Evolutionary conservation across 1,139 yeast species (phyloP), one percentile per base, ranked within the genome.

Genomic region (Keqinozyma sinolaborantium): DNA sequence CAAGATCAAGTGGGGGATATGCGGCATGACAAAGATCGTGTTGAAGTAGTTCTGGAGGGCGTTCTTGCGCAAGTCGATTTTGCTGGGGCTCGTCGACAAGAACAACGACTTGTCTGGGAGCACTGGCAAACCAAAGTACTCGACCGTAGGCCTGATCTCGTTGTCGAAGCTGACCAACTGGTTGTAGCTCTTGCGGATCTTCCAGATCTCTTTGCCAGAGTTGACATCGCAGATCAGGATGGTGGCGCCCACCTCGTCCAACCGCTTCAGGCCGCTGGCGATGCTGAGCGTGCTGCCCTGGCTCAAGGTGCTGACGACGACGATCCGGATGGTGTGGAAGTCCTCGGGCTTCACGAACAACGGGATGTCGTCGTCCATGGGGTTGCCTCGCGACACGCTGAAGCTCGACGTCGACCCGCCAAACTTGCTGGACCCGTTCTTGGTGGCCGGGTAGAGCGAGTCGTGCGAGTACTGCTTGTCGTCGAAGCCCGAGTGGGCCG

Each of bases 341-440:
- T 81, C 86, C 16, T 71, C 76, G 2, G 94, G 88, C 43, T 78
- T 77, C 21, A 82, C 73, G 45, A 80, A 77, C 24, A 82, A 55
- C 6, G 28, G 28, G 9, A 30, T 41, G 9, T 40, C 47, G 15
- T 44, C 48, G 7, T 37, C 44, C 16, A 16, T 14, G 2, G 24
- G 28, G 4, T 21, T 26, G 9, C 21, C 21, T 26, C 31, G 28
- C 14, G 32, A 34, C 11, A 35, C 39, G 32, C 34, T 36, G 14
- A 30, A 27, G 14, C 30, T 32, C 21, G 21, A 18, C 9, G 21
- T 7, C 7, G 21, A 18, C 10, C 21, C 21, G 10, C 21, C 21
- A 10, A 18, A 18, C 21, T 18, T 18, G 9, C 9, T 7, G 9
- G 21, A 18, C 9, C 9, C 21, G 10, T 18, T 18, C 21, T 18